Conservation (phyloP, 2,329 filamentous ascomycete species). For the Akanthomyces lecanii region DNA sequence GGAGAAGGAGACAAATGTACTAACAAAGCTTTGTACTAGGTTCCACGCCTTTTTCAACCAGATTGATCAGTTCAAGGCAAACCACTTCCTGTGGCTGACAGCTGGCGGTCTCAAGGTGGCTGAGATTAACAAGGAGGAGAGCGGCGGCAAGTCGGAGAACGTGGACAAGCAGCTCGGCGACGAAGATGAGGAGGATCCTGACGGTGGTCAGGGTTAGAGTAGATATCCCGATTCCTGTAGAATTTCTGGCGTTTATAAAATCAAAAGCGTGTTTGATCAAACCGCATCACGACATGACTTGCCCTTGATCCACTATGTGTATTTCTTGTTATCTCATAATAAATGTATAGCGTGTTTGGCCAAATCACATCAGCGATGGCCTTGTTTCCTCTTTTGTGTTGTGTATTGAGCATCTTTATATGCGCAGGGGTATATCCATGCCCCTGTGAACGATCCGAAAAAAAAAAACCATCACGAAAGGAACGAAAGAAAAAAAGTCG, state of each 20-base stretch:
- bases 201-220: slow-evolving; percentile 40
- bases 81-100: slow-evolving; percentile 71
- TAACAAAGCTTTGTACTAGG: slow-evolving; percentile 34
- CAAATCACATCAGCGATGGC: background rate
- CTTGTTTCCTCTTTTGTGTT: background rate
- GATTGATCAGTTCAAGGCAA: slow-evolving; percentile 67
- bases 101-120: slow-evolving; percentile 63
- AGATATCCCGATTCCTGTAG: background rate
- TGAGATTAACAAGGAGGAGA: slow-evolving; percentile 32
- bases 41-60: slow-evolving; percentile 78
- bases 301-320: too few relatives aligned
- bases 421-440: too few relatives aligned
- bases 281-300: background rate
- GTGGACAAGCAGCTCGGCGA: slow-evolving; percentile 48
- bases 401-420: too few relatives aligned
- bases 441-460: too few relatives aligned
- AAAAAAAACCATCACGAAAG: background rate
- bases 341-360: too few relatives aligned
- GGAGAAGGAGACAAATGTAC: too few relatives aligned
- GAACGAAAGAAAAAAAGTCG: background rate
- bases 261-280: background rate
- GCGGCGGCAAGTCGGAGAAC: slow-evolving; percentile 39
- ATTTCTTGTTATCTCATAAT: too few relatives aligned
- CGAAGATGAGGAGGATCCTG: slow-evolving; percentile 48
- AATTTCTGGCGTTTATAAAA: background rate